Evolutionary conservation across 176 grass and related monocot genomes (phyloP), one percentile per base, ranked within the genome.

Genomic region (Themeda triandra): DNA sequence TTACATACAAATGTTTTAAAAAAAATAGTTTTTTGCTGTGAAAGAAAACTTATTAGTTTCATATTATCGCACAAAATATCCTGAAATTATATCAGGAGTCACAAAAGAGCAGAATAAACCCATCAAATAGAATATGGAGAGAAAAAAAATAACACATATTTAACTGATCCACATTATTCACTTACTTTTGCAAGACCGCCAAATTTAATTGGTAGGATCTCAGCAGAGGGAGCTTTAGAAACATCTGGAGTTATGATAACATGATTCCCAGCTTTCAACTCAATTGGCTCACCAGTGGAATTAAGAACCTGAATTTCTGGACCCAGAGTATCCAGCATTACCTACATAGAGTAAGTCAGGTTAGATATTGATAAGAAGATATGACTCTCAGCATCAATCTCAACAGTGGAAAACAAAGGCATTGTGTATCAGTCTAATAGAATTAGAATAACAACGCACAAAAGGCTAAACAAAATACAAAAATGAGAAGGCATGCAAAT

Each of bases 241-340:
- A 81, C 10, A 73, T 98, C 89, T 75, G 96, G 87, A 71, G 96
- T 94, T 86, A 98, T 88, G 63, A 32, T 94, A 80, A 98, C 93
- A 89, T 77, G 70, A 72, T 92, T 89, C 80, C 89, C 93, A 84
- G 80, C 87, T 70, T 87, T 93, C 86, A 98, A 84, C 66, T 85
- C 89, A 78, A 98, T 95, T 79, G 89, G 49, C 39, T 45, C 81
- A 53, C 83, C 93, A 76, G 88, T 90, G 51, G 93, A 63, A 92
- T 98, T 98, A 67, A 89, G 82, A 84, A 95, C 91, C 75, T 95
- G 93, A 85, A 98, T 88, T 91, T 98, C 96, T 85, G 96, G 96
- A 77, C 96, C 96, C 82, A 95, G 74, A 37, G 96, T 98, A 86
- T 98, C 96, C 35, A 98, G 75, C 96, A 98, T 98, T 72, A 98